Evolutionary conservation across 306 rosid species (phyloP).

Genomic region (Aeschynomene evenia): DNA sequence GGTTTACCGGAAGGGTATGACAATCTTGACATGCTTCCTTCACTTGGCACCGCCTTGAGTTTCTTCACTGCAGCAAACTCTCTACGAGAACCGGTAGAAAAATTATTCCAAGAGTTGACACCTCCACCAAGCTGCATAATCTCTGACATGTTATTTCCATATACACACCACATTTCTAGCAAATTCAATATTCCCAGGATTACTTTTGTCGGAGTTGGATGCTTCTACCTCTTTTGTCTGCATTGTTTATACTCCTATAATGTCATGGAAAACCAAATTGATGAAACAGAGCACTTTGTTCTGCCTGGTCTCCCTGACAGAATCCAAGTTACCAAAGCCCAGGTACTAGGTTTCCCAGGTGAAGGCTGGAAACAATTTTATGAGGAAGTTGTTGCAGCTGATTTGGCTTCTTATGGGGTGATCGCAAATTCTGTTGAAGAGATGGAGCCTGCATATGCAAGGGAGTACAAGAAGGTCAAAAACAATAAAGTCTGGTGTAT

Average conservation of each 20-base stretch:
- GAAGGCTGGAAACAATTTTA: constrained; percentile 21
- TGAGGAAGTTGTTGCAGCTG: constrained; percentile 41
- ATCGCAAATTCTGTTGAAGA: constrained; percentile 51
- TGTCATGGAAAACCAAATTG: background rate
- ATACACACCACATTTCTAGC: constrained; percentile 23
- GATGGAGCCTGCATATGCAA: constrained; percentile 37
- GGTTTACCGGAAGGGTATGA: constrained; percentile 49
- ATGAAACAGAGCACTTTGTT: background rate
- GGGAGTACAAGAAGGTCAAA: constrained; percentile 26
- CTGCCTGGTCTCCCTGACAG: constrained; percentile 11
- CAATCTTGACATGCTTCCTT: constrained; percentile 45
- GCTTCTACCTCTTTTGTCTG: constrained; percentile 23
- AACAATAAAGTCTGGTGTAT: constrained; percentile 50
- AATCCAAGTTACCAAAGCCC: constrained; percentile 46
- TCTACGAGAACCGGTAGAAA: constrained; percentile 33
- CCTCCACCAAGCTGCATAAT: constrained; percentile 45
- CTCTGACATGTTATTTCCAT: constrained; percentile 43
- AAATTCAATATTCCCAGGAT: constrained; percentile 41
- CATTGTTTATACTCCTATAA: background rate
- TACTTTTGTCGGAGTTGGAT: constrained; percentile 12
- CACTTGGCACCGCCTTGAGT: background rate
- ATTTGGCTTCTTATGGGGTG: constrained; percentile 36
- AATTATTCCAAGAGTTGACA: constrained; percentile 23
- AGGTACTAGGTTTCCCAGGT: background rate
- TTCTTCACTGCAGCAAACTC: constrained; percentile 36